Base-by-base conservation (phyloP, 176 grass and related monocot species). In the Hordeum marinum region DNA sequence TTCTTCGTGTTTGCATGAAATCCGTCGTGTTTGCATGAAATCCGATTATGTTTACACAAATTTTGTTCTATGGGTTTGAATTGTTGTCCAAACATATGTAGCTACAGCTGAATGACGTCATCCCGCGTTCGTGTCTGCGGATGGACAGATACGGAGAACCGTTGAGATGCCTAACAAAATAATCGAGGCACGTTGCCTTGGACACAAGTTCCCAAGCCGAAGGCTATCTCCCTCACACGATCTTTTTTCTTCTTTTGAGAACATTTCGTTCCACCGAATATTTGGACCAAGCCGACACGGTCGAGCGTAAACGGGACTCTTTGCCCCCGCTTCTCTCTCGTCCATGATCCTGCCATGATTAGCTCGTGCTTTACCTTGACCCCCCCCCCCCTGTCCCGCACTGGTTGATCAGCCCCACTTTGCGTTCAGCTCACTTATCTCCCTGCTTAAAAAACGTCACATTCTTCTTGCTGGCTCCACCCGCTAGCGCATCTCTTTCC, bases 351-450 rank as follows among this genome's bases (percentile, higher is more conserved):
- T 57, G 15, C 25, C 50, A 82, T 80, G 60, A 67, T 70, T 77
- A 68, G 3, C 2, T 61, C 62, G 7, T 77, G 77, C 57, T 89
- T 81, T 68, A 70, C 41, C 54, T 63, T 27, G 85, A 31, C 42
- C 50, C 71, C 41, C 10, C 42, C 50, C 71, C 42, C 9, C 48
- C 14, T 0, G 4, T 35, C 39, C n/a, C n/a, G n/a, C 17, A 82
- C 80, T 86, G 35, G 88, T 86, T 90, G 66, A 87, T 90, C 84
- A 67, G 80, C 74, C 55, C 27, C 84, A 11, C 66, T 39, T 79
- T 87, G 88, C 89, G 73, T 84, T 90, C 82, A 15, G 35, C 66
- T n/a, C 21, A 37, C 84, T 79, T 78, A 83, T 36, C 29, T 85
- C 36, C 62, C 77, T 72, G 25, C 40, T 10, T 3, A 20, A 79